Conservation (phyloP, 2,329 filamentous ascomycete species). For the Ophiostoma populinum region DNA sequence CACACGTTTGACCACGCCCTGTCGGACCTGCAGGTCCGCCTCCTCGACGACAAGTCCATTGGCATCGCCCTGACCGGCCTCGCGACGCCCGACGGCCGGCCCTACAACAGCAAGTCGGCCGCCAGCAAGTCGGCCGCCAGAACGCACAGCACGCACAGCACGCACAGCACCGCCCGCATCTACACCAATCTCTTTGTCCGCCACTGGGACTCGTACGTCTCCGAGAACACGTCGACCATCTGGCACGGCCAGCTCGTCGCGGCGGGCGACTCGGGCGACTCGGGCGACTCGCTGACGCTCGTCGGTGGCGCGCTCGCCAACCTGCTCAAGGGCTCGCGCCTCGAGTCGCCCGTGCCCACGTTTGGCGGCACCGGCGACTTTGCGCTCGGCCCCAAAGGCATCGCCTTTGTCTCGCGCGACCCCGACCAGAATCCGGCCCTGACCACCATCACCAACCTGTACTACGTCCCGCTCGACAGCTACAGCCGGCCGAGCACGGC, state of each 20-base stretch:
- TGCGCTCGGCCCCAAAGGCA: conserved; percentile 47
- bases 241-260: conserved; percentile 47
- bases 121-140: conserved; percentile 1
- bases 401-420: conserved; percentile 62
- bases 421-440: conserved; percentile 48
- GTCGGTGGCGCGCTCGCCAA: conserved; percentile 37
- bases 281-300: conserved; percentile 22
- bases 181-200: conserved; percentile 63
- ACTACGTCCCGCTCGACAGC: conserved; percentile 52
- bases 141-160: too few relatives aligned
- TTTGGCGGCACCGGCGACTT: conserved; percentile 73
- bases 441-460: conserved; percentile 48
- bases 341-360: conserved; percentile 54
- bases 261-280: conserved; percentile 7
- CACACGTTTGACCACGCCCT: conserved; percentile 32
- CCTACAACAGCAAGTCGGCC: conserved; percentile 46
- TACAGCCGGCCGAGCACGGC: conserved; percentile 31
- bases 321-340: conserved; percentile 38
- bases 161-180: conserved; percentile 46
- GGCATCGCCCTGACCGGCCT: conserved; percentile 44
- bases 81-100: conserved; percentile 48
- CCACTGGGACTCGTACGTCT: conserved; percentile 68
- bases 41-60: conserved; percentile 29
- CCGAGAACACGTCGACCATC: conserved; percentile 50
- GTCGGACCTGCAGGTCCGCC: conserved; percentile 40